phyloP scores from a whole-genome alignment of 2,329 filamentous ascomycete species.

The Cordyceps cateniannulata region DNA sequence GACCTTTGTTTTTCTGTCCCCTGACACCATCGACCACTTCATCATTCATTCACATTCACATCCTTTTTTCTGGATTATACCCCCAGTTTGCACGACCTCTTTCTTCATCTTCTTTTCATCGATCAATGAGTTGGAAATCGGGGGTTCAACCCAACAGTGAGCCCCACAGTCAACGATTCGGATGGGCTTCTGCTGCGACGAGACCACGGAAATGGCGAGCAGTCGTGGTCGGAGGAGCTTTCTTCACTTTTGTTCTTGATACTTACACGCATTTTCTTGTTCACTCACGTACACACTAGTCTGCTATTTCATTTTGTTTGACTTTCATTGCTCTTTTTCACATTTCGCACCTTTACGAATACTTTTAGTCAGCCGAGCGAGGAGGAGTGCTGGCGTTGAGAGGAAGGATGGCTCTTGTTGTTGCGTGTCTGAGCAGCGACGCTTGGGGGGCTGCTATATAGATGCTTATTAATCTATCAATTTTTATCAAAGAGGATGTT shows the following conservation, averaged over 20 bases:
- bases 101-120: background rate
- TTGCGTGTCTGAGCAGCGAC: background rate
- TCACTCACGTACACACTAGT: background rate
- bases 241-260: background rate
- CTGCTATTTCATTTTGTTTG: background rate
- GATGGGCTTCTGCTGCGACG: background rate
- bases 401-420: background rate
- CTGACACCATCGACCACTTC: background rate
- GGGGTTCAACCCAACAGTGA: background rate
- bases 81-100: background rate
- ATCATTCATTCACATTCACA: background rate
- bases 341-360: background rate
- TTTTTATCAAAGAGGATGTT: too few species aligned
- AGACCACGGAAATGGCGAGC: background rate
- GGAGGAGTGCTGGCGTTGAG: background rate
- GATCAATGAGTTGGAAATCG: background rate
- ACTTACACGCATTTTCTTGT: background rate
- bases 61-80: constrained; percentile 10
- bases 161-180: background rate
- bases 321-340: background rate
- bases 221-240: background rate
- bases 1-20: background rate
- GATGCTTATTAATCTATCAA: too few species aligned
- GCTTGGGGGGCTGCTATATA: too few species aligned
- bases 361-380: background rate